A percentile compares a stretch with the other conserved stretches of the same genome.
Evolutionary conservation across 306 rosid genomes (phyloP).

Genomic region (Begonia peltatifolia): DNA sequence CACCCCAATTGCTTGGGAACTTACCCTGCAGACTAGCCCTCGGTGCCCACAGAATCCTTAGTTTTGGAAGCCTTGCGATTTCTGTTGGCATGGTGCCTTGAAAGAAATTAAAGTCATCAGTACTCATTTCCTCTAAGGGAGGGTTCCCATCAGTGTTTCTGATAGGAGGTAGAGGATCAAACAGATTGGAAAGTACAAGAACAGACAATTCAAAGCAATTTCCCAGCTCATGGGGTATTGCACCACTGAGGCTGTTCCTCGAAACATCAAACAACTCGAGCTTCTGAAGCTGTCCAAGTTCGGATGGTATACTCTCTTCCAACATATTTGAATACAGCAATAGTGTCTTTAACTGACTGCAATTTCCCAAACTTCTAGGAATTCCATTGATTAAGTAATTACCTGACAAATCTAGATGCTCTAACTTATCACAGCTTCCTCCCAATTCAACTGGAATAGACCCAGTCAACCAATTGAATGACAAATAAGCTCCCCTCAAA

Average conservation of each 20-base stretch:
- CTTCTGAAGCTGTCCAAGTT: constrained; percentile 40
- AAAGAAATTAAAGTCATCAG: constrained; percentile 60
- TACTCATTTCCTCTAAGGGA: constrained; percentile 21
- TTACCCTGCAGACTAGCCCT: constrained; percentile 52
- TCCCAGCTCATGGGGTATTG: constrained; percentile 51
- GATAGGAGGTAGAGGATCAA: constrained; percentile 23
- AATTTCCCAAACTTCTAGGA: constrained; percentile 65
- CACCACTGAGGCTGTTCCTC: constrained; percentile 59
- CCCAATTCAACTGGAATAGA: constrained; percentile 55
- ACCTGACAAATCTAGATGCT: constrained; percentile 78
- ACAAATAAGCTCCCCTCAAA: constrained; percentile 45
- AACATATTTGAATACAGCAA: constrained; percentile 60
- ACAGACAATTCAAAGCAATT: constrained; percentile 48
- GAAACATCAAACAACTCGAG: constrained; percentile 77
- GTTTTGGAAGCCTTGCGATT: constrained; percentile 44
- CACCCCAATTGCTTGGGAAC: constrained; percentile 50
- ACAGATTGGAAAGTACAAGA: constrained; percentile 64
- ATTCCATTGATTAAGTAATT: constrained; percentile 36
- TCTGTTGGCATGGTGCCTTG: constrained; percentile 54
- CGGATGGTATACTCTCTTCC: constrained; percentile 52
- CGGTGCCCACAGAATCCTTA: constrained; percentile 77
- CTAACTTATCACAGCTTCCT: constrained; percentile 51
- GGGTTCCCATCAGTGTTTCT: constrained; percentile 17
- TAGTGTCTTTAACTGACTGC: constrained; percentile 40
- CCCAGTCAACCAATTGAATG: constrained; percentile 47